Evolutionary conservation across 768 basidiomycete genomes (phyloP).

Genomic region (Clitopilus hobsonii): DNA sequence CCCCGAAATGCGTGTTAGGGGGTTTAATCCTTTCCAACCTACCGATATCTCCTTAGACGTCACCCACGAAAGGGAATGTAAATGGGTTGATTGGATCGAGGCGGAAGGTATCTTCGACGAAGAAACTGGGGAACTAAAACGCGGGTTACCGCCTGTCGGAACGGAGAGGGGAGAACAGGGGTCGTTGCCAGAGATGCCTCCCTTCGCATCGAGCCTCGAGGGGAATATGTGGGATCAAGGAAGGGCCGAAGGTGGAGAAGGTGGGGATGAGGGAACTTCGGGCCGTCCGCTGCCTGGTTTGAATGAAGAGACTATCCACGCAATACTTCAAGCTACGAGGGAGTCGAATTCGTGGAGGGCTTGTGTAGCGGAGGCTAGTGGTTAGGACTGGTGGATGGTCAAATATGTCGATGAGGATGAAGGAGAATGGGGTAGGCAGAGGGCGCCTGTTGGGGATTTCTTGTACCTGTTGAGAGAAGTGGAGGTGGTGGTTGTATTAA

Average conservation of each 20-base stretch:
- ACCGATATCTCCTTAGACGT: slow-evolving; percentile 10
- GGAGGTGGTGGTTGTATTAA: too few relatives aligned
- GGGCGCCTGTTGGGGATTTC: too few relatives aligned
- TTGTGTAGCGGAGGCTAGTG: neutral
- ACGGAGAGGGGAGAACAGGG: neutral
- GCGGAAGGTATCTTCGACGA: slow-evolving; percentile 13
- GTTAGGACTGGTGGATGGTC: neutral
- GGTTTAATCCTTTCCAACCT: slow-evolving; percentile 21
- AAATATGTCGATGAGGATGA: too few relatives aligned
- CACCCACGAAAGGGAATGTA: slow-evolving; percentile 22
- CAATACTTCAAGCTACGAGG: neutral
- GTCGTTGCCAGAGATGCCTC: neutral
- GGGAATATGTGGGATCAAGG: too few relatives aligned
- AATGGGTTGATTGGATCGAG: too few relatives aligned
- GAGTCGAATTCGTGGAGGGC: neutral
- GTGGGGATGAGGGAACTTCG: too few relatives aligned
- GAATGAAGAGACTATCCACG: neutral
- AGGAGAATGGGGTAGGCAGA: too few relatives aligned
- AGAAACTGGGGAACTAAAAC: slow-evolving; percentile 11
- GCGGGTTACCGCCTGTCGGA: slow-evolving; percentile 4
- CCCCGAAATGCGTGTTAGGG: slow-evolving; percentile 32
- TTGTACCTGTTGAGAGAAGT: too few relatives aligned
- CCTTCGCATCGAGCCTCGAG: too few relatives aligned
- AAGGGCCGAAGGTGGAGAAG: too few relatives aligned
- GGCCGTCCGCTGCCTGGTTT: neutral